Conservation (phyloP, 2,329 filamentous ascomycete species). For the Colletotrichum graminicola region DNA sequence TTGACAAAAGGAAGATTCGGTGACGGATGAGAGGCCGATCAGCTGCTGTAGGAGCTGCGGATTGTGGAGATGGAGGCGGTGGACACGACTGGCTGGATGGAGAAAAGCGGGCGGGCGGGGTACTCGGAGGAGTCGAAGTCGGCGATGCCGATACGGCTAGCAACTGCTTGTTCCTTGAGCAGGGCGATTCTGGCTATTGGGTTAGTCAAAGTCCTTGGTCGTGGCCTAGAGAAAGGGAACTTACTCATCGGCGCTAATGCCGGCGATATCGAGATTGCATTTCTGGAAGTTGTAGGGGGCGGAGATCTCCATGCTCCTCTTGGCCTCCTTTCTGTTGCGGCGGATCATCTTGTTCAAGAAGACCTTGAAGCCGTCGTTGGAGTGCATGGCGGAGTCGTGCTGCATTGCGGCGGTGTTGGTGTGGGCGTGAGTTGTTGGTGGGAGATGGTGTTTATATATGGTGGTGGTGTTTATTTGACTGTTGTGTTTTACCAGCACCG, state of each 20-base stretch:
- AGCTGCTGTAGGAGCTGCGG: conserved; percentile 32
- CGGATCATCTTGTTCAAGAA: conserved; percentile 60
- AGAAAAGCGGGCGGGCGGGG: conserved; percentile 32
- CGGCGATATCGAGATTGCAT: conserved; percentile 65
- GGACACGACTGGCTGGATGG: conserved; percentile 32
- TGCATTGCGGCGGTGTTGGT: conserved; percentile 26
- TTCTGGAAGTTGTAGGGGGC: conserved; percentile 70
- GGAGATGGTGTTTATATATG: conserved; percentile 7
- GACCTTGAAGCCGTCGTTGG: conserved; percentile 59
- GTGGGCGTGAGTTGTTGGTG: not conserved
- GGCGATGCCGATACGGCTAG: conserved; percentile 61
- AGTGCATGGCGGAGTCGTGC: conserved; percentile 44
- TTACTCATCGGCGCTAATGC: conserved; percentile 71
- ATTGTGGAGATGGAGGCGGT: conserved; percentile 38
- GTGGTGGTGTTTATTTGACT: not conserved
- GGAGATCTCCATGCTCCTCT: conserved; percentile 62
- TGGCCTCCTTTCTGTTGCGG: conserved; percentile 58
- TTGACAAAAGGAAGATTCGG: conserved; percentile 7
- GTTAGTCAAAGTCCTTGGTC: conserved; percentile 22
- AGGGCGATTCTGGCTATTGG: conserved; percentile 57
- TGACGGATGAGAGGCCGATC: not conserved
- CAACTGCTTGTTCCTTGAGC: conserved; percentile 65
- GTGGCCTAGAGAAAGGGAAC: conserved; percentile 45
- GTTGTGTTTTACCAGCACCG: conserved; percentile 1
- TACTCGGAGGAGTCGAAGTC: conserved; percentile 46